These are phyloP conservation scores for Solanum chiquidenum DNA, from an alignment of 257 asterid species.

Conservation along the genomic window DNA sequence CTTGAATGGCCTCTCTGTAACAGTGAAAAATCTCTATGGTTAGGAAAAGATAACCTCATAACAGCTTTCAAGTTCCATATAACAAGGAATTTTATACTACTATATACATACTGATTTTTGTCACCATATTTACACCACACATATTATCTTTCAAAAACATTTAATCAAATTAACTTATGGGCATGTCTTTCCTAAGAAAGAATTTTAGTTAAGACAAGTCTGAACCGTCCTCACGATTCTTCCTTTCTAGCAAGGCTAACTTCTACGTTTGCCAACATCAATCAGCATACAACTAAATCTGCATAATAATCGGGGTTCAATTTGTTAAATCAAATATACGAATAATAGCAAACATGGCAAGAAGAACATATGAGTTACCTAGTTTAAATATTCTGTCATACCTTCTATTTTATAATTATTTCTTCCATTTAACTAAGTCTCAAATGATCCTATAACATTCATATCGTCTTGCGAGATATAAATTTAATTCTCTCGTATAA, in stretches of 20 bases:
- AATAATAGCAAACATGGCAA: not conserved
- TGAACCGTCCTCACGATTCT: not conserved
- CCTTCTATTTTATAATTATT: not conserved
- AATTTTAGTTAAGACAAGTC: not conserved
- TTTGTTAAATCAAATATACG: not conserved
- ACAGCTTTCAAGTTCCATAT: not conserved
- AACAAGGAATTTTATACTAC: not conserved
- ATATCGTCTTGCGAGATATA: too few relatives aligned
- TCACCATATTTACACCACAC: not conserved
- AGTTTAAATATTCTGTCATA: not conserved
- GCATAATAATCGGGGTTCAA: not conserved
- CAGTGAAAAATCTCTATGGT: not conserved
- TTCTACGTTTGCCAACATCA: not conserved
- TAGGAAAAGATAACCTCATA: not conserved
- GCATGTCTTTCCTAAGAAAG: not conserved
- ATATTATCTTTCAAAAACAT: not conserved
- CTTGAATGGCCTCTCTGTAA: not conserved
- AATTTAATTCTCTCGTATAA: too few relatives aligned
- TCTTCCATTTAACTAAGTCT: not conserved
- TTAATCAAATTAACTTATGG: not conserved
- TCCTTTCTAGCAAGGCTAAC: not conserved
- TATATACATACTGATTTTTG: not conserved
- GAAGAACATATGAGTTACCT: not conserved
- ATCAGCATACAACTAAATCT: not conserved
- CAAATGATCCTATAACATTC: not conserved